Conservation (phyloP, 1,139 yeast species). For the Pichia sp. region DNA sequence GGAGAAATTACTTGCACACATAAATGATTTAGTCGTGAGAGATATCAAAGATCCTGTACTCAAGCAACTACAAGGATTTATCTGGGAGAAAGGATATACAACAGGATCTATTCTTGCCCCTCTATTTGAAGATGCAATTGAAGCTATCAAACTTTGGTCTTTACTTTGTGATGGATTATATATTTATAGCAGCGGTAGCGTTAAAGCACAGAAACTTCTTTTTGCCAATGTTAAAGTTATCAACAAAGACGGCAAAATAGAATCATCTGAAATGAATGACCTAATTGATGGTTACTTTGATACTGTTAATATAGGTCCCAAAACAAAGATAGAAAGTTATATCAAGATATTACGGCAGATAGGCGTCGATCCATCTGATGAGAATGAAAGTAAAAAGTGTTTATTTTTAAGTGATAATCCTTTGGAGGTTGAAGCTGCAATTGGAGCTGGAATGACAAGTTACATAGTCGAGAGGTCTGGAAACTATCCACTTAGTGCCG, state of each 20-base stretch:
- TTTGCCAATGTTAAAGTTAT: slow-evolving; percentile 49
- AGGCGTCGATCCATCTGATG: slow-evolving; percentile 20
- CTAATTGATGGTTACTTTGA: slow-evolving; percentile 67
- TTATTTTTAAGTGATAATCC: slow-evolving; percentile 73
- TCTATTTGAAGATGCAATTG: slow-evolving; percentile 64
- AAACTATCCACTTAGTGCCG: slow-evolving; percentile 45
- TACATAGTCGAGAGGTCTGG: slow-evolving; percentile 68
- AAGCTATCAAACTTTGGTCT: slow-evolving; percentile 39
- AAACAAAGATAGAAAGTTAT: slow-evolving; percentile 54
- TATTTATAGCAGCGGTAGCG: slow-evolving; percentile 89
- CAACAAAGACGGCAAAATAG: slow-evolving; percentile 17
- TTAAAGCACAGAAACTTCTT: slow-evolving; percentile 74
- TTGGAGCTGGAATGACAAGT: slow-evolving; percentile 54
- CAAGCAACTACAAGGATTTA: slow-evolving; percentile 72
- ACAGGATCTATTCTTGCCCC: slow-evolving; percentile 74
- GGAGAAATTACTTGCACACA: slow-evolving; percentile 32
- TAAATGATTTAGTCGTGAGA: slow-evolving; percentile 46
- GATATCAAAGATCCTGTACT: slow-evolving; percentile 76
- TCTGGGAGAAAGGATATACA: slow-evolving; percentile 78
- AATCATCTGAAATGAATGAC: slow-evolving; percentile 43
- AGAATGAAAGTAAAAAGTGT: slow-evolving; percentile 26
- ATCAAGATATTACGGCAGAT: slow-evolving; percentile 45
- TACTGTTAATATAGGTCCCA: slow-evolving; percentile 76
- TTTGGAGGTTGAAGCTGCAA: slow-evolving; percentile 65
- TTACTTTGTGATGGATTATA: slow-evolving; percentile 33